Evolutionary conservation across 2,329 filamentous ascomycete genomes (phyloP).

Genomic region (Metarhizium album): DNA sequence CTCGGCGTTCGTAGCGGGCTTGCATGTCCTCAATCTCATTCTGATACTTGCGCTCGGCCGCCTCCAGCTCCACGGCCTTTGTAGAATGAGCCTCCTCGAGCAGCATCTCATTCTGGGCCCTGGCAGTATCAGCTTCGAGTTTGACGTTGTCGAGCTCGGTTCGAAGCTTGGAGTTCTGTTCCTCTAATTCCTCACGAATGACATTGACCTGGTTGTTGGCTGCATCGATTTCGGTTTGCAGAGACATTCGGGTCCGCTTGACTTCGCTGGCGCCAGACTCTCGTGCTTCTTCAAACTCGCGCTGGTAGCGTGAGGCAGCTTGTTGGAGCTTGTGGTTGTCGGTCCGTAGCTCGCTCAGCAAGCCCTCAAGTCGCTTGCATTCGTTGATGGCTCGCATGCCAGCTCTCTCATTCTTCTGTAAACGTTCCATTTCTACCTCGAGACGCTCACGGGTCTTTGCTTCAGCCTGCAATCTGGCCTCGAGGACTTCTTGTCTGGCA

Average conservation of each 20-base stretch:
- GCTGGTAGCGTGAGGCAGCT: constrained; percentile 57
- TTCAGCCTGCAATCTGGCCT: constrained; percentile 66
- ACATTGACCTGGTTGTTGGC: constrained; percentile 80
- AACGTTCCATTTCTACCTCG: constrained; percentile 54
- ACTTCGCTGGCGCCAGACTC: constrained; percentile 73
- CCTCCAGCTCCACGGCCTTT: constrained; percentile 45
- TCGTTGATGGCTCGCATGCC: constrained; percentile 54
- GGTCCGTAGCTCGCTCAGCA: constrained; percentile 45
- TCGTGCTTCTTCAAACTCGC: constrained; percentile 74
- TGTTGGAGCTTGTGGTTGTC: constrained; percentile 66
- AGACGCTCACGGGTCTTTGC: constrained; percentile 57
- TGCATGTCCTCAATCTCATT: constrained; percentile 65
- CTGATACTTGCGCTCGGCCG: constrained; percentile 47
- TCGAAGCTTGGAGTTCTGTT: constrained; percentile 62
- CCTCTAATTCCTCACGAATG: constrained; percentile 71
- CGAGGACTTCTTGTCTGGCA: constrained; percentile 69
- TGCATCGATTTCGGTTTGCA: constrained; percentile 73
- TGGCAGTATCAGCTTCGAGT: constrained; percentile 70
- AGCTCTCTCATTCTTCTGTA: constrained; percentile 53
- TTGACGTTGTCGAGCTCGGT: constrained; percentile 66
- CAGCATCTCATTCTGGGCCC: constrained; percentile 72
- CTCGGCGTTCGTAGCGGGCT: constrained; percentile 61
- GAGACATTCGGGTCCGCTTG: constrained; percentile 63
- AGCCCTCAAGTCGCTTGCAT: constrained; percentile 45
- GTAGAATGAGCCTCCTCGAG: constrained; percentile 69